These are phyloP conservation scores for Beta corolliflora DNA, from an alignment of 179 eudicot genomes.

Conservation along the genomic window DNA sequence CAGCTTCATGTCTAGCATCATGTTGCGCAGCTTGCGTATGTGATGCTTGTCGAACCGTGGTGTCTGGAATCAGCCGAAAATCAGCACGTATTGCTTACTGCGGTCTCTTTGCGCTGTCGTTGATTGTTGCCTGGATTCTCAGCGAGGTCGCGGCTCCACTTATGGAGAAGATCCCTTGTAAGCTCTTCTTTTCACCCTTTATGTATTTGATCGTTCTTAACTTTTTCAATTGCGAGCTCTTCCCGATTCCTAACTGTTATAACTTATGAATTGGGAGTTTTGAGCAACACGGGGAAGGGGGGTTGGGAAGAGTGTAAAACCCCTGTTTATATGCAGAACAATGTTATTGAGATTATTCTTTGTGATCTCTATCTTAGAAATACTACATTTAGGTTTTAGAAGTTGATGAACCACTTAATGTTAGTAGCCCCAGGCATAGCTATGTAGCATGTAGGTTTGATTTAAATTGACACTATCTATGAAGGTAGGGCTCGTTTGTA, in stretches of 20 bases:
- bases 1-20: slow-evolving; percentile 95
- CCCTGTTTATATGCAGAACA: too few species aligned
- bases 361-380: too few species aligned
- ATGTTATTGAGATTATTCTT: too few species aligned
- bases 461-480: neutral
- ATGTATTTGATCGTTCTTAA: neutral
- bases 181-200: slow-evolving; percentile 14
- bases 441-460: neutral
- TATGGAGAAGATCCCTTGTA: slow-evolving; percentile 96
- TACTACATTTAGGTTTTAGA: too few species aligned
- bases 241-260: too few species aligned
- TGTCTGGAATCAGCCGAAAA: slow-evolving; percentile 84
- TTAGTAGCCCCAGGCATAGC: neutral
- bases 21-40: slow-evolving; percentile 98
- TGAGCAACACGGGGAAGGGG: too few species aligned
- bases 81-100: slow-evolving; percentile 97
- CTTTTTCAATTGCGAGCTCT: neutral
- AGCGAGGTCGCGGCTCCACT: slow-evolving; percentile 98
- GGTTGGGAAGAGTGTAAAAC: too few species aligned
- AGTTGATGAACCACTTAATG: neutral
- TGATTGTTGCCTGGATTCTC: slow-evolving; percentile 93
- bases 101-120: slow-evolving; percentile 81
- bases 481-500: neutral
- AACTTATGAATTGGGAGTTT: too few species aligned
- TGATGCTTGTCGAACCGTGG: slow-evolving; percentile 79